phyloP scores from a whole-genome alignment of 305 asterid species.

The Andrographis paniculata region DNA sequence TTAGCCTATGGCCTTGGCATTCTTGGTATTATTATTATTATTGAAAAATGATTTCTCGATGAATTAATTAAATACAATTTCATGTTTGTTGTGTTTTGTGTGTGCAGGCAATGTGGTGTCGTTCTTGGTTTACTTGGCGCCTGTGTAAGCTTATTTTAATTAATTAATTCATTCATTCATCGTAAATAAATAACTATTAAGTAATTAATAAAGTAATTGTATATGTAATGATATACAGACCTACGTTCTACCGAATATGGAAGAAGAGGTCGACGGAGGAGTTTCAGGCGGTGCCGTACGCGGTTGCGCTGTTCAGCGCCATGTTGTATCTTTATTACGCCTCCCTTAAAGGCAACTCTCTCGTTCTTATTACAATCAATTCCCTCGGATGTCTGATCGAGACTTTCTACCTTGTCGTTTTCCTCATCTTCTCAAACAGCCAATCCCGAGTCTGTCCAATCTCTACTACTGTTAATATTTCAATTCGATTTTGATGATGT shows the following conservation, averaged over 20 bases:
- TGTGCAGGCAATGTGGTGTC: constrained; percentile 42
- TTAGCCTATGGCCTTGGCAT: constrained; percentile 49
- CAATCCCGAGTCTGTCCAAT: constrained; percentile 26
- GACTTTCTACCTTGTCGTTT: constrained; percentile 27
- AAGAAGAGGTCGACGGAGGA: constrained; percentile 49
- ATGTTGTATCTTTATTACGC: constrained; percentile 58
- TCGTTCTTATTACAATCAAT: constrained; percentile 41
- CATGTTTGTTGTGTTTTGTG: neutral
- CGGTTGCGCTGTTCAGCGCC: constrained; percentile 49
- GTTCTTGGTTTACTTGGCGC: constrained; percentile 53
- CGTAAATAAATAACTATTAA: too few species aligned
- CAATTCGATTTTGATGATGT: too few species aligned
- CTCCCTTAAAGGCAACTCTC: constrained; percentile 24
- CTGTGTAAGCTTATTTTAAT: constrained; percentile 27
- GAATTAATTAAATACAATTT: constrained; percentile 3
- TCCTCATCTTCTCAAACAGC: constrained; percentile 39
- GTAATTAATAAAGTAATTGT: too few species aligned
- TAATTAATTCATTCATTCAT: neutral
- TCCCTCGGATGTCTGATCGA: constrained; percentile 31
- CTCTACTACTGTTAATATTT: too few species aligned
- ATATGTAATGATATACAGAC: constrained; percentile 22
- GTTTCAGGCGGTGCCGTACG: constrained; percentile 44
- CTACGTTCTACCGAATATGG: constrained; percentile 41
- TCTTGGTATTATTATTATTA: constrained; percentile 39
- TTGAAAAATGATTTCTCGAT: too few species aligned